Evolutionary conservation across 768 basidiomycete species (phyloP).

Genomic region (Rhodotorula babjevae): DNA sequence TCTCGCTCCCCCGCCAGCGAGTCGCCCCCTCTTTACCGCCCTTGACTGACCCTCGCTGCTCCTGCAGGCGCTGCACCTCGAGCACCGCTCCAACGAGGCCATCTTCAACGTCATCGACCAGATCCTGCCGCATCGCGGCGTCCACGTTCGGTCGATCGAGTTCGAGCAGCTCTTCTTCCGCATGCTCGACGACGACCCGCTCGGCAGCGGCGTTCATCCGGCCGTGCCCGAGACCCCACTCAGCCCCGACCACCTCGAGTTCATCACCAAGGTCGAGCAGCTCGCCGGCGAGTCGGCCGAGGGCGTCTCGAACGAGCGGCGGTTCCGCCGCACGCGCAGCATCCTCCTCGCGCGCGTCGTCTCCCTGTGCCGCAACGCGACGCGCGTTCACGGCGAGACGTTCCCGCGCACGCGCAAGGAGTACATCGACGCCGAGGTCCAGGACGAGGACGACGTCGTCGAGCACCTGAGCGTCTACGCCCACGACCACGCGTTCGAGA

Average conservation of each 20-base stretch:
- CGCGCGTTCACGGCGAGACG: conserved; percentile 13
- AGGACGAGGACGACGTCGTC: background rate
- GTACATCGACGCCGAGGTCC: conserved; percentile 1
- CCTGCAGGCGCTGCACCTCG: conserved; percentile 18
- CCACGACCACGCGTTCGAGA: conserved; percentile 24
- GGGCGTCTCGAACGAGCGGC: background rate
- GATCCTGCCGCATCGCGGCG: conserved; percentile 14
- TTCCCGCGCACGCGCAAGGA: conserved; percentile 4
- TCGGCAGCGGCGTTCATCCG: background rate
- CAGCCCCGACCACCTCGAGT: background rate
- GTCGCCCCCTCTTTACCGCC: too few species aligned
- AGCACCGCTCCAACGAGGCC: background rate
- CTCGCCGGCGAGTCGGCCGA: background rate
- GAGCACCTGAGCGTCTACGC: conserved; percentile 1
- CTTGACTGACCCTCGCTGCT: background rate
- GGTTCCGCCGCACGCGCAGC: background rate
- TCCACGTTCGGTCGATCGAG: conserved; percentile 15
- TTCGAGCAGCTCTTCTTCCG: conserved; percentile 14
- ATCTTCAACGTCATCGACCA: conserved; percentile 1
- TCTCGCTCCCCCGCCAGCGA: too few species aligned
- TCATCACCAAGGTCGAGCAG: conserved; percentile 8
- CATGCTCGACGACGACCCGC: background rate
- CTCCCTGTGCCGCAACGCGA: conserved; percentile 7
- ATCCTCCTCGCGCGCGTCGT: conserved; percentile 19
- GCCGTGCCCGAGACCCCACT: background rate